Base-by-base conservation (phyloP, 176 grass and related monocot genomes). In the Areca catechu region DNA sequence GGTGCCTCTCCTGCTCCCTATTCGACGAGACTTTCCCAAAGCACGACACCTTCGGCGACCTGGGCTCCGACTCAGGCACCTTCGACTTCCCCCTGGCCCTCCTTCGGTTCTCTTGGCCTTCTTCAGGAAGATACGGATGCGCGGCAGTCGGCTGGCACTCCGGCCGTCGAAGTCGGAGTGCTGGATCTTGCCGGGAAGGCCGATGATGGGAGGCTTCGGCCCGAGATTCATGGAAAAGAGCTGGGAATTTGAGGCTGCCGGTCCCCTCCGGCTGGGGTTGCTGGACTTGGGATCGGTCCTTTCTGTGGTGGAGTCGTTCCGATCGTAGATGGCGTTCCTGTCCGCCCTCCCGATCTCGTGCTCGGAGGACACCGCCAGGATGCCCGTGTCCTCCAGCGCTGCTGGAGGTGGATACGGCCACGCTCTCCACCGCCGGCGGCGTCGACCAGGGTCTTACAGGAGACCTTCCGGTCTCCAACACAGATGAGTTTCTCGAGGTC, bases 41-140 rank as follows among this genome's bases (percentile, higher is more conserved):
- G 85, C 94, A 99, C 19, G 94, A 99, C 34, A 99, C 94, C 79
- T 99, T 86, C 6, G 94, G 94, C 54, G 94, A 99, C 28, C 82
- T 70, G 18, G 94, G 94, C 65, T 99, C 79, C 15, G 29, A 19
- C 51, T 77, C 89, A 70, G n/a, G 56, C 73, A 54, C 70, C 71
- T 1, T 57, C 9, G 5, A 72, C 18, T 51, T 76, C 4, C 67
- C 48, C 16, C 75, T 58, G 22, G 54, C 20, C 57, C 47, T 43
- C 34, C 34, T 43, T 43, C 34, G 34, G 71, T 6, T 58, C 4
- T 63, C 37, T 47, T 81, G 67, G 18, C 51, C 82, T 87, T 82
- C 72, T 67, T 80, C 4, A 82, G 79, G 74, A 93, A 85, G 70
- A 93, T 85, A 72, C 72, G 67, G 19, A 75, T 72, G 23, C 72